A percentile compares a stretch with the other conserved stretches of the same genome.
These are phyloP conservation scores for Claviceps maximensis DNA, from an alignment of 2,329 filamentous ascomycete species.

Conservation along the genomic window DNA sequence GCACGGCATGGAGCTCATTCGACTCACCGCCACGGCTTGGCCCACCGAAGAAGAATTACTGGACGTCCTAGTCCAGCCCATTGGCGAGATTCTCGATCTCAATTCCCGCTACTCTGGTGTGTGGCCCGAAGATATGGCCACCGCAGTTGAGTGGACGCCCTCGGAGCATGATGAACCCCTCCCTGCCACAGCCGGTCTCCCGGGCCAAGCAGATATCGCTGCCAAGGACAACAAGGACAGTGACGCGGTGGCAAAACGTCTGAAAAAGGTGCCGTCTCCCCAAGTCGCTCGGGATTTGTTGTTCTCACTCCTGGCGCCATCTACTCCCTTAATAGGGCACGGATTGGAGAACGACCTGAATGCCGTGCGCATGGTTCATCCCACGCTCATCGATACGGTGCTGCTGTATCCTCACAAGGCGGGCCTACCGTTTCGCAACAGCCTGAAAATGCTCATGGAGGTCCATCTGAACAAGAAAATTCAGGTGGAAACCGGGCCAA, in stretches of 20 bases:
- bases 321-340: conserved; percentile 80
- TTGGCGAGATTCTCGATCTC: conserved; percentile 75
- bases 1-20: conserved; percentile 74
- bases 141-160: conserved; percentile 44
- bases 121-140: conserved; percentile 59
- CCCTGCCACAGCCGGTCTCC: not conserved
- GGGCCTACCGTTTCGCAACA: conserved; percentile 64
- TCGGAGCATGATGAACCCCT: conserved; percentile 2
- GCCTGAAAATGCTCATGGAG: conserved; percentile 62
- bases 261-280: conserved; percentile 67
- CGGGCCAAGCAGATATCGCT: not conserved
- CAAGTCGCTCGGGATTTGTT: conserved; percentile 62
- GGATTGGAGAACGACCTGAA: conserved; percentile 94
- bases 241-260: conserved; percentile 17
- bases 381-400: conserved; percentile 72
- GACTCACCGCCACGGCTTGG: conserved; percentile 81
- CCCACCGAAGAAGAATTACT: conserved; percentile 61
- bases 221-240: conserved; percentile 12
- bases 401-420: conserved; percentile 67
- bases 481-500: conserved; percentile 48
- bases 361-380: conserved; percentile 69
- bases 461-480: conserved; percentile 62
- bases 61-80: conserved; percentile 72
- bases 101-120: conserved; percentile 91
- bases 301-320: conserved; percentile 59